Evolutionary conservation across 345 rosid genomes (phyloP).

Genomic region (Populus pruinosa): DNA sequence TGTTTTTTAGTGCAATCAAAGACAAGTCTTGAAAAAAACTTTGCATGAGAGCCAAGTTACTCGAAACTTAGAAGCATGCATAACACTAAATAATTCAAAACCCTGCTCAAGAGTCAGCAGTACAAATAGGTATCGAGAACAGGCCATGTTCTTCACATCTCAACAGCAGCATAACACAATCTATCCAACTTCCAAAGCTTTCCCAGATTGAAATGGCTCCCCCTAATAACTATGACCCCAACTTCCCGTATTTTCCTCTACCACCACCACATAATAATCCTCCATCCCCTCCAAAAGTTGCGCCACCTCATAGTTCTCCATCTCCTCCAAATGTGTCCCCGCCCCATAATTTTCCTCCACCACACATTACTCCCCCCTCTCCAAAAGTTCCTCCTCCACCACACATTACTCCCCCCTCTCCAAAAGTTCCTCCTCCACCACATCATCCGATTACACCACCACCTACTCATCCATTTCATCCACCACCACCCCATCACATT

Average conservation of each 20-base stretch:
- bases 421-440: conserved; percentile 27
- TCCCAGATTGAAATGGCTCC: conserved; percentile 24
- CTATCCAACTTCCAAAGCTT: conserved; percentile 6
- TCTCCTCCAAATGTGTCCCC: conserved; percentile 11
- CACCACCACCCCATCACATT: conserved; percentile 21
- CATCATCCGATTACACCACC: conserved; percentile 10
- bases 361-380: conserved; percentile 9
- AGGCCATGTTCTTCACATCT: conserved; percentile 5
- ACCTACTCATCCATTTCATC: conserved; percentile 15
- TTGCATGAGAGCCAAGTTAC: conserved; percentile 39
- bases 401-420: conserved; percentile 11
- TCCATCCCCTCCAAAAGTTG: not conserved
- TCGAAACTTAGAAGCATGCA: conserved; percentile 35
- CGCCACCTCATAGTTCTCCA: conserved; percentile 1
- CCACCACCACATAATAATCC: conserved; percentile 32
- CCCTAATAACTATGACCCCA: conserved; percentile 6
- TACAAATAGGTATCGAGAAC: conserved; percentile 16
- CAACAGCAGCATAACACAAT: not conserved
- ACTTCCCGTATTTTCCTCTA: conserved; percentile 35
- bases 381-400: conserved; percentile 29
- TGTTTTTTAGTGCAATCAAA: conserved; percentile 45
- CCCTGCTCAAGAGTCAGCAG: not conserved
- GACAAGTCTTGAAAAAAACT: conserved; percentile 32
- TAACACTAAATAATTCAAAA: conserved; percentile 1
- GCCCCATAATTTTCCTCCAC: conserved; percentile 17